Evolutionary conservation across 768 basidiomycete species (phyloP).

Genomic region (Hypholoma sublateritium): DNA sequence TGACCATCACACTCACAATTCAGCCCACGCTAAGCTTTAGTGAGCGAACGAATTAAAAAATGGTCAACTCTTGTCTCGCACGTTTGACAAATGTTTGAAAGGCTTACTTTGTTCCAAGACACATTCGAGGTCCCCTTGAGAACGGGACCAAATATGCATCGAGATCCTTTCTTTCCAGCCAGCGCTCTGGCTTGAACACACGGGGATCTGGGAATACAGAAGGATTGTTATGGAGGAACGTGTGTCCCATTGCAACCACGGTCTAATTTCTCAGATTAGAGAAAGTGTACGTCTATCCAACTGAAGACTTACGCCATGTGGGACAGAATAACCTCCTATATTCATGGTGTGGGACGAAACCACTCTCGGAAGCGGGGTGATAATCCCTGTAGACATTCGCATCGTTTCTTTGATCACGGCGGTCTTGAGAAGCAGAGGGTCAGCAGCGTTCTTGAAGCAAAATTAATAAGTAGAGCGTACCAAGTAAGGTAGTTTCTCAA

Average conservation of each 20-base stretch:
- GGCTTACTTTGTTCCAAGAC: constrained; percentile 43
- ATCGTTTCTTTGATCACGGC: constrained; percentile 50
- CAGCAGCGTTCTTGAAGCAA: background rate
- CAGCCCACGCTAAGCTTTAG: constrained; percentile 40
- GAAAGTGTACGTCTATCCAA: background rate
- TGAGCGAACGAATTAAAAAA: too few species aligned
- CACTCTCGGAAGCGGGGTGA: constrained; percentile 41
- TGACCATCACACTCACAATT: constrained; percentile 24
- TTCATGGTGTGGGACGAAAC: constrained; percentile 33
- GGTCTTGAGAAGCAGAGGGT: constrained; percentile 28
- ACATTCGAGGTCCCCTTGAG: constrained; percentile 44
- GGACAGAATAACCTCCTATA: constrained; percentile 35
- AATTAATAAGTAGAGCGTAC: constrained; percentile 22
- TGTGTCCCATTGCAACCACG: constrained; percentile 38
- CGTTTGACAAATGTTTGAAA: background rate
- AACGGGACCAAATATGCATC: constrained; percentile 41
- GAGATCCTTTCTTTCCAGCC: constrained; percentile 33
- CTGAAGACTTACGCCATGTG: constrained; percentile 32
- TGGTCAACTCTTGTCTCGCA: too few species aligned
- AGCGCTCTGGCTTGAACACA: constrained; percentile 41
- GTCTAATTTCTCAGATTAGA: constrained; percentile 27
- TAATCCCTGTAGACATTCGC: constrained; percentile 41
- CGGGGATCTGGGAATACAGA: constrained; percentile 37
- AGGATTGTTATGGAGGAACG: constrained; percentile 36
- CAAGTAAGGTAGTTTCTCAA: constrained; percentile 45